phyloP scores from a whole-genome alignment of 83 land plant genomes.

The Thuja plicata region DNA sequence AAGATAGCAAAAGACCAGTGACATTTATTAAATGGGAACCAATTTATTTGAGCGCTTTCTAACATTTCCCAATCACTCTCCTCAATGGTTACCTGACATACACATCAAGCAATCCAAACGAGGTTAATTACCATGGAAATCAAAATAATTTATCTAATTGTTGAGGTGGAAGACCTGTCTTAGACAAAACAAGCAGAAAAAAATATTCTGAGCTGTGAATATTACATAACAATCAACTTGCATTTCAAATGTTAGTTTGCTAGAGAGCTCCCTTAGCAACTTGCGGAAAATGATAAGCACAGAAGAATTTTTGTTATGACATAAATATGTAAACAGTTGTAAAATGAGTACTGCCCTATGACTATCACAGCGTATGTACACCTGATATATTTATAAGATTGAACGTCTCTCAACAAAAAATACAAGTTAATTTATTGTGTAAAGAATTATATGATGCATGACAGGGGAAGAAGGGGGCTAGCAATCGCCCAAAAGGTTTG shows the following conservation, averaged over 20 bases:
- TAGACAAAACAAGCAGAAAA: neutral
- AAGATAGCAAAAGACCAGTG: neutral
- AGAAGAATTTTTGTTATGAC: neutral
- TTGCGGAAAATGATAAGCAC: neutral
- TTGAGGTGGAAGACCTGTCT: neutral
- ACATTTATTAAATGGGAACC: too few relatives aligned
- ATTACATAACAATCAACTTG: neutral
- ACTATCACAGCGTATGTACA: neutral
- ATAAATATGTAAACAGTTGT: neutral
- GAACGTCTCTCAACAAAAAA: neutral
- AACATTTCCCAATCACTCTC: neutral
- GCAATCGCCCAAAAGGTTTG: neutral
- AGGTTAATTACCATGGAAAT: too few relatives aligned
- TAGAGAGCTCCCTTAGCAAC: neutral
- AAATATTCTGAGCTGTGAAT: neutral
- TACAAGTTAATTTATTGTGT: conserved; percentile 2
- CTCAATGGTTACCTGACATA: neutral
- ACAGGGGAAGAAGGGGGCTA: neutral
- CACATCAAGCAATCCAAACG: neutral
- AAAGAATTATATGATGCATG: conserved; percentile 2
- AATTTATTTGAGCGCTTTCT: neutral
- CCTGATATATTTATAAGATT: neutral
- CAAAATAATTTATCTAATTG: neutral
- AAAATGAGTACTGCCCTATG: neutral
- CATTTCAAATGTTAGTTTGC: neutral